Percentiles rank a stretch among this genome's conserved stretches.
Evolutionary conservation across 164 flowering plant genomes (phyloP).

Genomic region (Vitis amurensis): DNA sequence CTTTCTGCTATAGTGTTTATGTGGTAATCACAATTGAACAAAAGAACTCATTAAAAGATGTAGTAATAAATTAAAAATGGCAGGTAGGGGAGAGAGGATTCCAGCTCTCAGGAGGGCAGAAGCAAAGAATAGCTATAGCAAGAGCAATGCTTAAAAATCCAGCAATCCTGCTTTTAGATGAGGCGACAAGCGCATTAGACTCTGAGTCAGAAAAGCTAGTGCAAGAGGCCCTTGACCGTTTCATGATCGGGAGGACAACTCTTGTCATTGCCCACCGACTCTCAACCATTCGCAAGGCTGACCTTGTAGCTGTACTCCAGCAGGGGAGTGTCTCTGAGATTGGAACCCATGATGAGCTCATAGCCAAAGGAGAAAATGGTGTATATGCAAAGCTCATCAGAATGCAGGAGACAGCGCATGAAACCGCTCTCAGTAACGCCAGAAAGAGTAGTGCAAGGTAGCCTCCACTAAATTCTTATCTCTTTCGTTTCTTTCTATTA

Average conservation of each 20-base stretch:
- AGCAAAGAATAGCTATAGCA: conserved; percentile 96
- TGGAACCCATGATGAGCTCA: conserved; percentile 89
- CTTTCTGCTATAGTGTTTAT: neutral
- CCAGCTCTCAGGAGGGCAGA: conserved; percentile 98
- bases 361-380: conserved; percentile 81
- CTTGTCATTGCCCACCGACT: conserved; percentile 97
- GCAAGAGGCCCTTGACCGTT: conserved; percentile 94
- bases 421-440: conserved; percentile 75
- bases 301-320: conserved; percentile 89
- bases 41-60: neutral
- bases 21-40: neutral
- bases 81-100: conserved; percentile 99
- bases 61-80: conserved; percentile 27
- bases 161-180: conserved; percentile 87
- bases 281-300: conserved; percentile 95
- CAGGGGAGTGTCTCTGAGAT: conserved; percentile 89
- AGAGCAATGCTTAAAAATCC: conserved; percentile 99
- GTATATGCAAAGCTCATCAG: conserved; percentile 85
- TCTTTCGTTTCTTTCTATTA: neutral
- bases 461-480: neutral
- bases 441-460: conserved; percentile 97
- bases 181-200: conserved; percentile 98
- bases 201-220: conserved; percentile 95
- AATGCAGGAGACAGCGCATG: conserved; percentile 92
- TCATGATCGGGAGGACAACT: conserved; percentile 97